Conservation (phyloP, 371 early-diverging fungal species). For the Umbelopsis sp. region DNA sequence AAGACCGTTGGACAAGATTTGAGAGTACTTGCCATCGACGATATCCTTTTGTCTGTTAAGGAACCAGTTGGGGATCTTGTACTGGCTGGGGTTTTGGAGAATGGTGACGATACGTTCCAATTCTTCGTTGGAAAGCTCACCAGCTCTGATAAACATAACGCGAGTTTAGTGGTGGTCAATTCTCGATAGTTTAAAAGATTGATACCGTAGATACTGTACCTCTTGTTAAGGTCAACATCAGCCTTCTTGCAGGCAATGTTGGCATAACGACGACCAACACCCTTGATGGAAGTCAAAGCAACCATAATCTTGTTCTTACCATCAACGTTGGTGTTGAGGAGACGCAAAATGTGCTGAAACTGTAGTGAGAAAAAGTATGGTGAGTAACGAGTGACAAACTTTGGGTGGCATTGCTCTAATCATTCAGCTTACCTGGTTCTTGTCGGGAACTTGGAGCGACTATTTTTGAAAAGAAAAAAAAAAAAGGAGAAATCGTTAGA, state of each 20-base stretch:
- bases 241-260: slow-evolving; percentile 97
- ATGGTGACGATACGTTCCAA: slow-evolving; percentile 85
- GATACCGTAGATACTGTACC: slow-evolving; percentile 48
- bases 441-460: slow-evolving; percentile 89
- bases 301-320: slow-evolving; percentile 93
- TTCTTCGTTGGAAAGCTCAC: slow-evolving; percentile 93
- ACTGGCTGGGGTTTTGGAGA: slow-evolving; percentile 88
- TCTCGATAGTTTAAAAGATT: no score
- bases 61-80: slow-evolving; percentile 98
- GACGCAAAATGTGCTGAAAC: slow-evolving; percentile 98
- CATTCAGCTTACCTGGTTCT: slow-evolving; percentile 52
- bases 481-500: neutral
- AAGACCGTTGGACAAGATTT: slow-evolving; percentile 91
- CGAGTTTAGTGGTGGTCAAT: neutral
- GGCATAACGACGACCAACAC: slow-evolving; percentile 97
- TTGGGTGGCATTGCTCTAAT: neutral
- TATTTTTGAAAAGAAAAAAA: slow-evolving; percentile 28
- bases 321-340: slow-evolving; percentile 99
- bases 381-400: neutral
- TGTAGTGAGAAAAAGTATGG: neutral
- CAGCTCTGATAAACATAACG: slow-evolving; percentile 72
- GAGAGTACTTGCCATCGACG: slow-evolving; percentile 88
- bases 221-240: slow-evolving; percentile 91
- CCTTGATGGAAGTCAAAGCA: slow-evolving; percentile 97
- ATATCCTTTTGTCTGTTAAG: slow-evolving; percentile 98